Base-by-base conservation (phyloP, 768 basidiomycete species). In the Boletellus ananiceps region DNA sequence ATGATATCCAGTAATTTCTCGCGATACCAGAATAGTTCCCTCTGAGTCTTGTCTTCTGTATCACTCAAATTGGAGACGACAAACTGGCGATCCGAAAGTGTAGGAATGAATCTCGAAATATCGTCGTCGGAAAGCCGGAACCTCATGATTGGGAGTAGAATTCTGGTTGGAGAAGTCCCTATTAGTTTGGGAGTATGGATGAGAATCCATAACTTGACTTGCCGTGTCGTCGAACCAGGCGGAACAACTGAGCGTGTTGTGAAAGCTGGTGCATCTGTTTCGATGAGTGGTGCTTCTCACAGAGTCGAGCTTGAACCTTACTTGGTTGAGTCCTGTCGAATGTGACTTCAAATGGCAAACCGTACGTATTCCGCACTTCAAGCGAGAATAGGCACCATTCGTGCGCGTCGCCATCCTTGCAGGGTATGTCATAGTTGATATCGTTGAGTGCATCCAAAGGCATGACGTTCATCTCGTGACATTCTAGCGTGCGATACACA, bases 21-120 rank as follows among this genome's bases (percentile, higher is more conserved):
- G 32, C 94, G 77, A 64, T 96, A 95, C 96, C 96, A 99, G 71
- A 98, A 99, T 14, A 94, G 64, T 62, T 93, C 88, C 34, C 83
- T 76, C 62, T 92, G 86, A 9, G 74, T 61, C 37, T 72, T 74
- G 52, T 86, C 78, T 56, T 90, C 84, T 39, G 67, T 70, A 11
- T 68, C 63, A 1, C 84, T 78, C 50, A 88, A 69, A 42, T 72
- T 78, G 5, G 84, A 77, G 0, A 96, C 86, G 15, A 98, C 83
- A 64, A 94, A 97, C 63, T 99, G 96, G 23, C 92, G 78, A 52
- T 92, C 84, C 13, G 90, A 86, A 34, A 97, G 69, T 14, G 83
- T 83, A 0, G 96, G 95, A 39, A 97, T 89, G 0, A 88, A 80
- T 37, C 72, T 71, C 1, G 79, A 76, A n/a, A 82, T 67, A 2